Evolutionary conservation across 164 flowering plant genomes (phyloP), one percentile per base, ranked within the genome.

Genomic region (Vitis rotundifolia): DNA sequence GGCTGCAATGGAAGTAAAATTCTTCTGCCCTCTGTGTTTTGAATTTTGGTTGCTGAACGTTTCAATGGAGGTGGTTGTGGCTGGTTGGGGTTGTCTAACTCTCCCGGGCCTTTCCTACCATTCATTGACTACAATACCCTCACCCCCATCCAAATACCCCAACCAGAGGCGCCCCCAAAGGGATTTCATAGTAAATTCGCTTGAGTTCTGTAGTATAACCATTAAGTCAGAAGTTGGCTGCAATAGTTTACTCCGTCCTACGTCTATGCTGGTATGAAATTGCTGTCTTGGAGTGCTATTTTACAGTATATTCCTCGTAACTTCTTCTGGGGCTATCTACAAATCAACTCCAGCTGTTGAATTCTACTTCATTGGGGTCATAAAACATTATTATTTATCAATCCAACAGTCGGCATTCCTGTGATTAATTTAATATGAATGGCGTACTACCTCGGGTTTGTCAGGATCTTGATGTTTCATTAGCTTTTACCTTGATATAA

Each of bases 21-120:
- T 56, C 15, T 56, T 54, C 10, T 49, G 63, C 9, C 55, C 11
- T 9, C 2, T 54, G 58, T 26, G n/a, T 13, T 75, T 59, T 65
- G 70, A 28, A 49, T 63, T 71, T 68, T 49, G 63, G 69, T 61
- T 53, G 78, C 77, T 71, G 87, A 82, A 67, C 75, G 59, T 71
- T 79, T 84, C 85, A 81, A 82, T 78, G 76, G 18, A 68, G 78
- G 74, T 69, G 49, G 85, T 67, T 64, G 86, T 70, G 62, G 66
- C 7, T 51, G 59, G 49, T 55, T 50, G 68, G 59, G 65, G 11
- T 63, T 59, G 59, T 75, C 69, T 15, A 51, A 73, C 47, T 50
- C 66, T 60, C 26, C 63, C 37, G 44, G 58, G 61, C 26, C 12
- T 11, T 64, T 64, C 63, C 22, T 3, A 7, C 11, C n/a, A 8